phyloP scores from a whole-genome alignment of 805 yeast genomes.

The Ogataea corticis region DNA sequence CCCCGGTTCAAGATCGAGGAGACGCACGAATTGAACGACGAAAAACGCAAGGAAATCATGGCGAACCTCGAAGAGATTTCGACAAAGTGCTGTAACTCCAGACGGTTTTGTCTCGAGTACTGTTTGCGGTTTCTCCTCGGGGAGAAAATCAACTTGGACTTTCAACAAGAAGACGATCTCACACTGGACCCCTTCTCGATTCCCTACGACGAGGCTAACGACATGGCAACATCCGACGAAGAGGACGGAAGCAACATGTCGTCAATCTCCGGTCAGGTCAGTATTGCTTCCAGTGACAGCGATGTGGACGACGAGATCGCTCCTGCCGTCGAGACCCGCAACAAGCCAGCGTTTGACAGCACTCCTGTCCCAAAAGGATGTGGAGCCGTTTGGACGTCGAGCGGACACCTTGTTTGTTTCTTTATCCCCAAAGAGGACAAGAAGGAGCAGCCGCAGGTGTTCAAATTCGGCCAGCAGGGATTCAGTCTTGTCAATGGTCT shows the following conservation, averaged over 20 bases:
- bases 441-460: slow-evolving; percentile 39
- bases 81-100: slow-evolving; percentile 51
- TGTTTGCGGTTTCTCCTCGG: slow-evolving; percentile 79
- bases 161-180: slow-evolving; percentile 31
- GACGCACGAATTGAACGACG: slow-evolving; percentile 62
- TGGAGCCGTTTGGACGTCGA: slow-evolving; percentile 85
- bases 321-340: slow-evolving; percentile 4
- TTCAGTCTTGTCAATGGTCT: slow-evolving; percentile 41
- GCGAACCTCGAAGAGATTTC: slow-evolving; percentile 56
- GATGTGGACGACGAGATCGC: slow-evolving; percentile 26
- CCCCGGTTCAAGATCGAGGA: slow-evolving; percentile 74
- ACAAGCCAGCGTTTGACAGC: slow-evolving; percentile 55
- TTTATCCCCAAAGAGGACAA: slow-evolving; percentile 59
- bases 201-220: slow-evolving; percentile 32
- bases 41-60: slow-evolving; percentile 51
- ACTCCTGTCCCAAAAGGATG: slow-evolving; percentile 93
- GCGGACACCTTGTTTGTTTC: slow-evolving; percentile 80
- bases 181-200: slow-evolving; percentile 33
- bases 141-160: slow-evolving; percentile 58
- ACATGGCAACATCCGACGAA: slow-evolving; percentile 16
- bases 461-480: slow-evolving; percentile 56
- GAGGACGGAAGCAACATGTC: slow-evolving; percentile 18
- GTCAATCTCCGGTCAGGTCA: slow-evolving; percentile 15
- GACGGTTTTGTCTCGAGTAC: slow-evolving; percentile 75
- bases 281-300: slow-evolving; percentile 20